phyloP scores from a whole-genome alignment of 164 flowering plant species.

The Piper betle region DNA sequence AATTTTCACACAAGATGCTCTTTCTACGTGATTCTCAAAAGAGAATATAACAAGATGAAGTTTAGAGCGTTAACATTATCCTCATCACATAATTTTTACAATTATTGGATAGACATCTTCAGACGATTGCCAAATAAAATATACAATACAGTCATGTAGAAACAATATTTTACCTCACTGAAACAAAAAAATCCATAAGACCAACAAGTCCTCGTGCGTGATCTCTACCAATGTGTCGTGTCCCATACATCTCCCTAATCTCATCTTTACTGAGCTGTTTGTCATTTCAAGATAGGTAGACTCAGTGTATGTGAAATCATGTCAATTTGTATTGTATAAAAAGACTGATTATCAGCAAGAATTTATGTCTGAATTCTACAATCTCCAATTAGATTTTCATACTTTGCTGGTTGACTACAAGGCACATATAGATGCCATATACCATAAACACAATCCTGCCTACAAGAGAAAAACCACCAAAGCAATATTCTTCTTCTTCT shows the following conservation, averaged over 20 bases:
- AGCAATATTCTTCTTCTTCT: no score
- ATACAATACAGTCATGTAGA: background rate
- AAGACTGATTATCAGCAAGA: no score
- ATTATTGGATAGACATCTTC: background rate
- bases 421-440: no score
- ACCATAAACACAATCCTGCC: no score
- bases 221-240: slow-evolving; percentile 88
- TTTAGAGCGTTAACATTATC: background rate
- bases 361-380: no score
- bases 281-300: background rate
- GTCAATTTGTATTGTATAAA: no score
- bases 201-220: slow-evolving; percentile 88
- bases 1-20: no score
- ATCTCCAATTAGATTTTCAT: no score
- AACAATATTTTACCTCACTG: slow-evolving; percentile 54
- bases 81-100: background rate
- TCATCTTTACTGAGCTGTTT: slow-evolving; percentile 62
- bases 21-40: no score
- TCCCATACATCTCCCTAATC: slow-evolving; percentile 72
- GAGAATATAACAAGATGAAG: background rate
- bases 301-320: background rate
- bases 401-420: no score
- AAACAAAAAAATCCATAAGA: slow-evolving; percentile 96
- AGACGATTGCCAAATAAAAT: background rate
- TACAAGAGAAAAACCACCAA: no score